Base-by-base conservation (phyloP, 2,329 filamentous ascomycete genomes). In the Sporothrix euskadiensis region DNA sequence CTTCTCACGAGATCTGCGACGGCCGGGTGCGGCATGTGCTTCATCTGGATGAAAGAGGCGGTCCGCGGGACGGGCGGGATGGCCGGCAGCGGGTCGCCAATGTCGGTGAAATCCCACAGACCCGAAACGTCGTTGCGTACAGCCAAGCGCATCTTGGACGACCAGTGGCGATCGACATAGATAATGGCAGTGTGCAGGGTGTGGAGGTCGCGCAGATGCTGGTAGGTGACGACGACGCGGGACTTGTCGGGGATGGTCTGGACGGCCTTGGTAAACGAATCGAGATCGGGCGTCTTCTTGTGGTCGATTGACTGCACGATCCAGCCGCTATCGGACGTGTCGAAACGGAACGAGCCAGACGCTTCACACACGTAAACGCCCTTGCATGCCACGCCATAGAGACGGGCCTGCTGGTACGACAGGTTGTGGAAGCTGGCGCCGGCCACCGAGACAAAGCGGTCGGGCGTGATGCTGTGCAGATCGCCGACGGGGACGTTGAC, bases 311-410 rank as follows among this genome's bases (percentile, higher is more conserved):
- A 92, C 81, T 98, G 93, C 71, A 99, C 90, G 75, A 99, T 89
- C 94, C 95, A 98, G 12, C 96, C 96, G 75, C 92, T 94, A 74
- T 97, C 91, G 14, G 92, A 92, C 78, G 91, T 94, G 76, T 98
- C 96, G 76, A 99, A 93, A 69, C 94, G 91, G 86, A 98, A 99
- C 0, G 96, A 97, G 2, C 96, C 96, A 1, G 93, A 92, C 5
- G 95, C 93, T 82, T 99, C 96, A 79, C 94, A 98, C 74, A 98
- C 92, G 80, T 93, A 99, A 22, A 99, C 94, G 47, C 96, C 96
- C 81, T 94, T 91, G 78, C 94, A 92, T 10, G 94, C 91, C 73
- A 99, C 94, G 47, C 94, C 95, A 81, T 98, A 98, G 4, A 98
- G 88, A 10, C 96, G 91, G n/a, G 96, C 94, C 82, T 98, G 94